Evolutionary conservation across 495 filamentous ascomycete species (phyloP).

Genomic region (Lepidopterella palustris): DNA sequence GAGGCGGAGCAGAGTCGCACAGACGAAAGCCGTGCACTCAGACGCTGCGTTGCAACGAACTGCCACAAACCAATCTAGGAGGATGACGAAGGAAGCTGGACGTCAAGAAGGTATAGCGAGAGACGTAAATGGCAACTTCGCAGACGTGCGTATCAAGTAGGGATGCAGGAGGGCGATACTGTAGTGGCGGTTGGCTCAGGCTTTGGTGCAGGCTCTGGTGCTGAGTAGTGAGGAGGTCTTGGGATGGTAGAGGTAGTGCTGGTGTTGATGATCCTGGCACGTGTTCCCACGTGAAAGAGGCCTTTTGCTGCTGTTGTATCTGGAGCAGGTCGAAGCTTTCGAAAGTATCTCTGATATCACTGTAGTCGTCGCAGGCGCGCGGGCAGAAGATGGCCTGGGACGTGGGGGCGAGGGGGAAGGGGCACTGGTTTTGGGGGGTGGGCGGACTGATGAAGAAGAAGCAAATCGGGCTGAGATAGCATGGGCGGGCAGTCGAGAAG

Average conservation of each 20-base stretch:
- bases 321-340: neutral
- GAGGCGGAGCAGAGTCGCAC: slow-evolving; percentile 2
- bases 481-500: neutral
- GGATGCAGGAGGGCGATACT: neutral
- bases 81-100: neutral
- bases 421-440: neutral
- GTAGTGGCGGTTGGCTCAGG: neutral
- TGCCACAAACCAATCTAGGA: neutral
- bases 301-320: neutral
- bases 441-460: neutral
- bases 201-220: neutral
- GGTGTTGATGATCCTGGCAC: slow-evolving; percentile 1
- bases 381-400: neutral
- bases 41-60: neutral
- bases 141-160: neutral
- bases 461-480: neutral
- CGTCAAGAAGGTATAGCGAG: neutral
- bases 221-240: neutral
- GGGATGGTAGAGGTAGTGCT: neutral
- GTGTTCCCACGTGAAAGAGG: slow-evolving; percentile 15
- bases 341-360: neutral
- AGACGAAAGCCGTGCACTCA: neutral
- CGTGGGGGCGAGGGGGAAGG: neutral
- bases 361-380: neutral
- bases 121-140: neutral